Conservation (phyloP, 306 rosid genomes). For the Quercus glauca region DNA sequence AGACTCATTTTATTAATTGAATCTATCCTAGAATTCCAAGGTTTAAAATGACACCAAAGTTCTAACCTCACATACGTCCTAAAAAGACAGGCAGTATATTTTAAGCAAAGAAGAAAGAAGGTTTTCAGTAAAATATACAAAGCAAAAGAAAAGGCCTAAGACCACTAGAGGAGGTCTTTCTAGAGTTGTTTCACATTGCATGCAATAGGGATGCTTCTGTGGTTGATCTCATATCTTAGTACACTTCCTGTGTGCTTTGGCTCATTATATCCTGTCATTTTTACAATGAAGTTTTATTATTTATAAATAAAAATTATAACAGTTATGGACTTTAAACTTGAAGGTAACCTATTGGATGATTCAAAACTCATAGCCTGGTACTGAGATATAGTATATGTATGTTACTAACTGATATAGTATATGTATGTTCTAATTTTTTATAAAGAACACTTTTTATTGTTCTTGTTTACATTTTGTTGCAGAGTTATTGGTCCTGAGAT, state of each 20-base stretch:
- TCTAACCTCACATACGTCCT: neutral
- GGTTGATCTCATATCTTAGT: too few species aligned
- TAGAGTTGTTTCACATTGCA: too few species aligned
- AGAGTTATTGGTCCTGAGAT: slow-evolving; percentile 88
- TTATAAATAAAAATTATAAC: neutral
- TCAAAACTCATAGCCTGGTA: neutral
- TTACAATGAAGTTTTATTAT: too few species aligned
- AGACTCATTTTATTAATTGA: neutral
- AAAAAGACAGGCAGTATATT: neutral
- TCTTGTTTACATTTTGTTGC: slow-evolving; percentile 26
- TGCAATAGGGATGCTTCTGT: too few species aligned
- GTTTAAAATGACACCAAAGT: neutral
- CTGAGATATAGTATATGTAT: neutral
- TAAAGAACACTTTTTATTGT: neutral
- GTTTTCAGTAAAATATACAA: neutral
- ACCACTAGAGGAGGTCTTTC: neutral
- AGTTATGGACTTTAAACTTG: neutral
- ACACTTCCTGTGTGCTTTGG: too few species aligned
- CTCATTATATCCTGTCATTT: too few species aligned
- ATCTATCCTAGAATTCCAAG: neutral
- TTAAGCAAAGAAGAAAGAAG: neutral
- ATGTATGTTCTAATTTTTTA: neutral
- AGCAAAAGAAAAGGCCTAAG: neutral
- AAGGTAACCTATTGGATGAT: neutral
- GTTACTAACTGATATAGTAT: neutral